Conservation (phyloP, 202 grass and related monocot genomes). For the Panicum hallii region DNA sequence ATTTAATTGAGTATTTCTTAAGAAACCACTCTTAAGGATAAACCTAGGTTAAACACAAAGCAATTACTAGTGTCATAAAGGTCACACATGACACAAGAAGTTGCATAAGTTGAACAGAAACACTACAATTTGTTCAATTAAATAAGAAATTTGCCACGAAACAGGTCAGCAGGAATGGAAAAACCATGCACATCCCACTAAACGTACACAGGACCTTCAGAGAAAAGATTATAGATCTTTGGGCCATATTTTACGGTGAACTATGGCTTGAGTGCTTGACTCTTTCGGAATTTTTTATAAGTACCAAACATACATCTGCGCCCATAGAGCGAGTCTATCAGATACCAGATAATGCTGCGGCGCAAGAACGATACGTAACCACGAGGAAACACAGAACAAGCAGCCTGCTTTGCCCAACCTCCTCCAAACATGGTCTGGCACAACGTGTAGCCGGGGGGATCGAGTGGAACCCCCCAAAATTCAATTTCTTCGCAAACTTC, state of each 20-base stretch:
- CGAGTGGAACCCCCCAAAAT: neutral
- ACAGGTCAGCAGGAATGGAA: neutral
- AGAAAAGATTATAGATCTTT: neutral
- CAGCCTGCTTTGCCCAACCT: neutral
- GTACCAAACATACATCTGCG: neutral
- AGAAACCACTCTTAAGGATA: neutral
- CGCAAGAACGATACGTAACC: neutral
- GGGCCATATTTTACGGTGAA: neutral
- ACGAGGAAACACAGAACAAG: neutral
- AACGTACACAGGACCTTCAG: too few species aligned
- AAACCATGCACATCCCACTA: neutral
- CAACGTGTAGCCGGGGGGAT: neutral
- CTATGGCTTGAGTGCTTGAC: too few species aligned
- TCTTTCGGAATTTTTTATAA: neutral
- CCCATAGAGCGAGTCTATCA: neutral
- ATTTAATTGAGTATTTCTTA: neutral
- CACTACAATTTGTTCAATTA: neutral
- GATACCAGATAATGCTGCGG: neutral
- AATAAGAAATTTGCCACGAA: neutral
- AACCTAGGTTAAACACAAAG: neutral
- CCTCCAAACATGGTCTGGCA: neutral
- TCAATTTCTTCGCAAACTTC: neutral
- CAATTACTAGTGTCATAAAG: neutral
- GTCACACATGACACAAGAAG: too few species aligned
- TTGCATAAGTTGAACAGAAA: neutral